Base-by-base conservation (phyloP, 768 basidiomycete species). In the Podaxis pistillaris region DNA sequence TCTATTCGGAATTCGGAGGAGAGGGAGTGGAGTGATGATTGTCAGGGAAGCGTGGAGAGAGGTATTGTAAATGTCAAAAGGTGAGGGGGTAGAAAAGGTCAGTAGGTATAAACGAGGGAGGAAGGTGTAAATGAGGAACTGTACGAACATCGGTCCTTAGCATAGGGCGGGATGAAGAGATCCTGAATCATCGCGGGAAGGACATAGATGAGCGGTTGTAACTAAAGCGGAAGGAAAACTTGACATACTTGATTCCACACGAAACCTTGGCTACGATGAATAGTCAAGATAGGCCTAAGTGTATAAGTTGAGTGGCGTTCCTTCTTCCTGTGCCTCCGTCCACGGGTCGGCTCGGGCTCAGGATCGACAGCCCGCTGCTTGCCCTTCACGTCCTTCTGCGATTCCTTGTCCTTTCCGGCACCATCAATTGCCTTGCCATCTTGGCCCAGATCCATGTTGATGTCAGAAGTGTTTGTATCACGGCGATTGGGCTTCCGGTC, bases 131-230 rank as follows among this genome's bases (percentile, higher is more conserved):
- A 63, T 65, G 71, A 49, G 65, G 70, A 68, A 60, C 58, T 62
- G 46, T 53, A 85, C 91, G 75, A 73, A 93, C 92, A 94, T 84
- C 92, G 79, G 71, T 94, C 92, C 74, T 94, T 93, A 78, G 92
- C 91, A 68, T 93, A 94, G 4, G 92, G 89, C 19, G 92, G 92
- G 15, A 94, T 87, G 67, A 94, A 94, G 19, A 94, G 80, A 66
- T 94, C 92, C 91, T 93, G 64, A 30, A 53, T 57, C 22, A 30
- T 40, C 12, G 47, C 19, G 58, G 46, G 49, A 50, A 8, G 44
- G 56, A 30, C 63, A 64, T 37, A 66, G 60, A 63, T 41, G 51
- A 56, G 54, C 50, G 30, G 4, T 56, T 26, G 58, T 53, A 36
- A 22, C 24, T 17, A 50, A 56, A 9, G 51, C 47, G 30, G 38